Evolutionary conservation across 2,329 filamentous ascomycete species (phyloP), one percentile per base, ranked within the genome.

Genomic region (Stromatinia cepivora): DNA sequence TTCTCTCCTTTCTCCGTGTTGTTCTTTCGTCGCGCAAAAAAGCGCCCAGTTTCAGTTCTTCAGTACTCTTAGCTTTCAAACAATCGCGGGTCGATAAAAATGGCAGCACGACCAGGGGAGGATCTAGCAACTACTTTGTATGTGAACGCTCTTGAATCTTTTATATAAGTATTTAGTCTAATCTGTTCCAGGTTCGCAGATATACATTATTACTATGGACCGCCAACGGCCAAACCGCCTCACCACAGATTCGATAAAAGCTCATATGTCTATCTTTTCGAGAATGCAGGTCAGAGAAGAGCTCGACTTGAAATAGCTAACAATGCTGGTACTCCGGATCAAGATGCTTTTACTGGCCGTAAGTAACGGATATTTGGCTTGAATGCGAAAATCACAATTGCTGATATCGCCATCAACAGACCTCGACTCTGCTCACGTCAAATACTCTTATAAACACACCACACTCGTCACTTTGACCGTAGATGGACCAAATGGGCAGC

Each of bases 231-330:
- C 69, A 88, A 85, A 69, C 91, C 91, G 42, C 87, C 85, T n/a
- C 92, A 94, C 79, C 90, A 94, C 79, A 88, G 91, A 65, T 94
- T 94, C 79, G 89, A 92, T 79, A 91, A 91, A 78, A 86, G 88
- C 59, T 93, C 90, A 10, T 94, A 94, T 78, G 86, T 94, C 69
- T 94, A 94, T 77, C 82, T 94, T 8, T 93, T 92, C 78, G 90
- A 93, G 79, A 90, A 92, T 77, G 85, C 90, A 17, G 83, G 82
- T 71, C 86, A 89, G 74, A 84, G 87, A 71, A 85, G 87, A 71
- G 90, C 90, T 72, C 89, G 91, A 73, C 82, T 94, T 72, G 92
- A 94, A 80, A 83, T 94, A 71, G 91, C 91, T 56, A 94, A 94
- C 76, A 83, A 89, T 74, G 86, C 90, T 11, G 91, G 91, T 66